Base-by-base conservation (phyloP, 2,329 filamentous ascomycete species). In the Drechmeria coniospora region DNA sequence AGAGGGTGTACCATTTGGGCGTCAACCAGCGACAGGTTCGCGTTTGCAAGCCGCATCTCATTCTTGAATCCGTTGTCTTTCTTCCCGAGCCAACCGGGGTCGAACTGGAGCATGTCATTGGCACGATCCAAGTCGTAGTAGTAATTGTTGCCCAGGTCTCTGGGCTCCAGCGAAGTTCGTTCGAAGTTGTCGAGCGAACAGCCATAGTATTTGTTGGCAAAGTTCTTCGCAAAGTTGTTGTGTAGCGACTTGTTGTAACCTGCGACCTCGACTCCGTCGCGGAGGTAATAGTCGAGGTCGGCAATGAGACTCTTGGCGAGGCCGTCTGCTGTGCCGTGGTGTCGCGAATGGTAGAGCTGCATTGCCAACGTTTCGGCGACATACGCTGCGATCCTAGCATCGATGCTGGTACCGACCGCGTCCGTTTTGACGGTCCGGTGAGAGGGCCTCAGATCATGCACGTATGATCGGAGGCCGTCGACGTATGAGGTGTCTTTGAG, bases 181-280 rank as follows among this genome's bases (percentile, higher is more conserved):
- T 87, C 90, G 49, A 98, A 79, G 43, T 79, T 75, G 11, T 71
- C 61, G n/a, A 93, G 58, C 15, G 69, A 69, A 41, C 78, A 79
- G 4, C 74, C 74, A 2, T 69, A 58, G 45, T 90, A 95, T 37
- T 79, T 79, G 36, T 66, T 67, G 37, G 77, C 69, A 43, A 98
- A 79, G 48, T 98, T 95, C 44, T 72, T 76, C 33, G 78, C 73
- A 40, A 98, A 70, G 42, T 92, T 92, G 19, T 66, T 64, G 46
- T 98, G 90, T 25, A 95, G 59, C 3, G 86, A 93, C 25, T 68
- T 64, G 47, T 94, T 95, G 54, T 94, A 95, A 9, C 72, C 73
- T 12, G 76, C 70, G n/a, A 87, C 74, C 26, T 71, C 63, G 6
- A 87, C 75, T 2, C 79, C 87, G 42, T 83, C 75, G 19, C 81